Percentiles rank a stretch among this genome's conserved stretches.
Evolutionary conservation across 257 asterid genomes (phyloP).

Genomic region (Ligustrum vulgare): DNA sequence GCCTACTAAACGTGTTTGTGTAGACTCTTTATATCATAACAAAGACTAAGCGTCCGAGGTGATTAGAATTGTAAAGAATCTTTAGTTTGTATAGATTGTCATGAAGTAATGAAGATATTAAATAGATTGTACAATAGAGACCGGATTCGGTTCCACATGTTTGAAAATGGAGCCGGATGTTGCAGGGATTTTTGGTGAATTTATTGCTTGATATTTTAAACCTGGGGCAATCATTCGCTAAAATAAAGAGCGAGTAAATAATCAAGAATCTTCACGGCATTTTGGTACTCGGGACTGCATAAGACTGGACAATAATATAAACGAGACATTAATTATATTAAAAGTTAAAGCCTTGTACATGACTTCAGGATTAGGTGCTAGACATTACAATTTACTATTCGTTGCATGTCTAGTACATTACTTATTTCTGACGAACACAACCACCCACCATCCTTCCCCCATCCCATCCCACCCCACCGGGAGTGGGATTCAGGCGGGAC

Average conservation of each 20-base stretch:
- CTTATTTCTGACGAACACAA: background rate
- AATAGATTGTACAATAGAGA: slow-evolving; percentile 62
- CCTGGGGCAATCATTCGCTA: background rate
- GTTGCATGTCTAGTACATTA: background rate
- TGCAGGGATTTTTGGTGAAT: slow-evolving; percentile 68
- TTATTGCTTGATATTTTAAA: background rate
- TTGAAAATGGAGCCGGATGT: slow-evolving; percentile 55
- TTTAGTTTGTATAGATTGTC: slow-evolving; percentile 64
- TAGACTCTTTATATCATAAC: too few species aligned
- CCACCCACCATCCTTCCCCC: background rate
- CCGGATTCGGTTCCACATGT: slow-evolving; percentile 57
- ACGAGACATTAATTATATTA: background rate
- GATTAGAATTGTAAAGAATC: slow-evolving; percentile 62
- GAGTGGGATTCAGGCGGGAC: background rate
- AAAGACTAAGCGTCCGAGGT: background rate
- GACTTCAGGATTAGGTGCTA: background rate
- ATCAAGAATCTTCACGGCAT: background rate
- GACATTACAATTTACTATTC: background rate
- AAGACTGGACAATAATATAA: background rate
- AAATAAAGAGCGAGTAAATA: too few species aligned
- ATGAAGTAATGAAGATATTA: slow-evolving; percentile 63
- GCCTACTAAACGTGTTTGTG: too few species aligned
- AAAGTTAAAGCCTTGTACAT: background rate
- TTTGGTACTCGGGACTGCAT: background rate
- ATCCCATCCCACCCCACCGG: background rate